Evolutionary conservation across 2,329 filamentous ascomycete species (phyloP).

Genomic region (Pseudogymnoascus sp.): DNA sequence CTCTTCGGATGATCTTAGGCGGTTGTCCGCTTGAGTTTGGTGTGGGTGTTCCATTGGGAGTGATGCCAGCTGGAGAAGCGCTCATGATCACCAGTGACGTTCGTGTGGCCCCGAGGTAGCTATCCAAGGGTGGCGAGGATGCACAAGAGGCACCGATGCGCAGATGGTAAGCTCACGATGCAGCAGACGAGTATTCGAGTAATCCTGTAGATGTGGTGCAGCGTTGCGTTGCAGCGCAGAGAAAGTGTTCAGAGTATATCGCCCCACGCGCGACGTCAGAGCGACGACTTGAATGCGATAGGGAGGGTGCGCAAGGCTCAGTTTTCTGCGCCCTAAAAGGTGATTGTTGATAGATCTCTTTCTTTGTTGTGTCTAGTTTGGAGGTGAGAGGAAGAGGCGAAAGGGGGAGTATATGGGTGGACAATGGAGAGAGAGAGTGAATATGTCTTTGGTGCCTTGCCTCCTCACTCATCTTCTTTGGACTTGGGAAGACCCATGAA

Average conservation of each 20-base stretch:
- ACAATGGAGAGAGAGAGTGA: background rate
- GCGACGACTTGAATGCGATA: background rate
- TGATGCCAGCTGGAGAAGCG: conserved; percentile 34
- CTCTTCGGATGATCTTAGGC: conserved; percentile 37
- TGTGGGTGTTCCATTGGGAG: conserved; percentile 37
- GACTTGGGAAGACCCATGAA: conserved; percentile 3
- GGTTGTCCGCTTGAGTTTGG: conserved; percentile 38
- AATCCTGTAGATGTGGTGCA: background rate
- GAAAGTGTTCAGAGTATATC: background rate
- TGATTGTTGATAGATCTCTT: background rate
- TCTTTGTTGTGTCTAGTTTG: background rate
- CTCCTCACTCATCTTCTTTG: background rate
- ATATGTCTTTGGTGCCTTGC: conserved; percentile 3
- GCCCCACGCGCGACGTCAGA: conserved; percentile 5
- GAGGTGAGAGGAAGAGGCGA: background rate
- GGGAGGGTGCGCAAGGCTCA: background rate
- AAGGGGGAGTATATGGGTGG: background rate
- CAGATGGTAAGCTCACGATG: background rate
- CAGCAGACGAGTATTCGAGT: background rate
- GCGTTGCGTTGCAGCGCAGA: background rate
- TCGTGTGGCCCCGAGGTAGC: background rate
- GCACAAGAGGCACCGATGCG: background rate
- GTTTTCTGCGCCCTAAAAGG: background rate
- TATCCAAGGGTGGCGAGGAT: background rate
- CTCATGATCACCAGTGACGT: conserved; percentile 28